Evolutionary conservation across 2,329 filamentous ascomycete genomes (phyloP), one percentile per base, ranked within the genome.

Genomic region (Alternaria postmessia): DNA sequence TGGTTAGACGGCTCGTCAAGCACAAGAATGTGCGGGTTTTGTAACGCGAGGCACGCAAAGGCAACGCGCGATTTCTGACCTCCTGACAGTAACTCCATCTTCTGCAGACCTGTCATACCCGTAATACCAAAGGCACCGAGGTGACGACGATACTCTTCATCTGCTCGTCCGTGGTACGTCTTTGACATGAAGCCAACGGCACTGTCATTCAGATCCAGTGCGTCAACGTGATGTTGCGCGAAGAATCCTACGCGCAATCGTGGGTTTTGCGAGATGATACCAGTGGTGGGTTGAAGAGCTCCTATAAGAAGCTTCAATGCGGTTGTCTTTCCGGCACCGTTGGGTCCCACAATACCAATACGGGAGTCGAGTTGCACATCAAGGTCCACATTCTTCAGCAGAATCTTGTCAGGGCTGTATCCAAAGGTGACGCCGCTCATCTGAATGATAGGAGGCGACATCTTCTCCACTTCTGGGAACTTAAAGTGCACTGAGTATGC

Each of bases 1-100:
- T 99, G 95, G 84, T 99, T 99, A 66, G 93, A 97, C 78, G 95
- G 95, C 81, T 99, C 95, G 86, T 99, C 95, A 51, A 99, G 91
- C 62, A 99, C 94, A 47, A 99, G 86, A 68, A 99, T 98, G 76
- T 99, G 95, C 18, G 95, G 95, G 80, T 98, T 97, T 49, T 89
- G 92, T 67, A 99, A 83, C 0, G 93, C 94, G 63, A 99, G 81
- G 76, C 94, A 98, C n/a, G 95, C 94, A 80, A 99, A 99, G 7
- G 95, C 95, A 2, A 99, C 95, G 83, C 95, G 92, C 52, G 94
- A 98, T 80, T 99, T 99, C 77, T 99, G 95, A 83, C 95, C 95
- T 85, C 95, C 95, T 14, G 95, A 99, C 4, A 99, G 82, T 51
- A 97, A 81, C 42, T 82, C 94, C 91, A 99, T 97, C 82, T 96